Base-by-base conservation (phyloP, 2,329 filamentous ascomycete species). In the Aspergillus jensenii region DNA sequence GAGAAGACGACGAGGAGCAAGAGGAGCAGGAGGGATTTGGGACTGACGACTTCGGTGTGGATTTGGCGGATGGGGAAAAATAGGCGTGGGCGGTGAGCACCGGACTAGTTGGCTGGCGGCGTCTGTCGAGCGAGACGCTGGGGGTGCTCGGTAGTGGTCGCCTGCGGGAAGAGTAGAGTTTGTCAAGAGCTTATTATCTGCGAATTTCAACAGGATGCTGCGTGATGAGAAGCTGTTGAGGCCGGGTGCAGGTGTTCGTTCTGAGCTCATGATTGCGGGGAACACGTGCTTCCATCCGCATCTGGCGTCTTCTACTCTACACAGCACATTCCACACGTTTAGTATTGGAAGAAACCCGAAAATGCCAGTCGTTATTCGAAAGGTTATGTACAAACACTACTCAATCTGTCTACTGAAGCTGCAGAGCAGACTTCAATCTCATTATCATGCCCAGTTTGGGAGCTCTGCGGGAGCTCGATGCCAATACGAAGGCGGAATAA, bases 201-300 rank as follows among this genome's bases (percentile, higher is more conserved):
- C 6, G 27, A 48, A 51, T 25, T 15, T 39, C 41, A 43, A 31
- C 19, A 15, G 15, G 37, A 33, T 40, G 14, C 40, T 25, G 21
- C 17, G 27, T 17, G n/a, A 44, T 45, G 46, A 37, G 46, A 47
- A 39, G 55, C 35, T 41, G 40, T 47, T 46, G 55, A 49, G 27
- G 43, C 37, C 37, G 44, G 6, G 48, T 44, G 41, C 27, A 31
- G 27, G 27, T 31, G 9, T 31, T 11, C 27, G 3, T 40, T 27
- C 14, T 6, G 44, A 41, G 39, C 27, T 35, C 50, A 48, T 63
- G 59, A 63, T 63, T 31, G 61, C 62, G 58, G 56, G 48, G 55
- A 55, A 57, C 64, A 63, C 64, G 58, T 65, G 64, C 61, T 63
- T 65, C 58, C 39, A 61, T 61, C 62, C 45, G 44, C 45, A 56